Evolutionary conservation across 75 land plant species (phyloP), one percentile per base, ranked within the genome.

Genomic region (Pinus taeda): DNA sequence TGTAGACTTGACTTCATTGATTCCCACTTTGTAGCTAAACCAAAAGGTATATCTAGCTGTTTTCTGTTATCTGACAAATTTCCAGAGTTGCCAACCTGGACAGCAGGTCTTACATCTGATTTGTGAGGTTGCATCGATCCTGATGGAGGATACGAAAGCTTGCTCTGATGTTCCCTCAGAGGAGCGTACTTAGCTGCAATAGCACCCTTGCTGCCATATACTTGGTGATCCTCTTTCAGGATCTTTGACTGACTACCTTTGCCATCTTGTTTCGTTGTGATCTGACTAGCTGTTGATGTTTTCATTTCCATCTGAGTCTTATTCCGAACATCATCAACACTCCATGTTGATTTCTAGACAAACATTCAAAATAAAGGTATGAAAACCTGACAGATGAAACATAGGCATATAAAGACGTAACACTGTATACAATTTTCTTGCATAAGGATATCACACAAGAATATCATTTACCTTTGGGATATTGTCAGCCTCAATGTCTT

Each of bases 1-100:
- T 86, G 92, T 63, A 95, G 84, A 63, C 90, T 85, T 0, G 80
- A 75, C 74, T 95, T 97, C 91, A 93, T 86, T 8, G 88, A 81
- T 64, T 81, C 81, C 99, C 99, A 97, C 59, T 75, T 92, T 57
- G 92, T 76, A 29, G 86, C 74, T 30, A 88, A 56, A 39, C 91
- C 88, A 14, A 83, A 61, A 2, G 79, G 70, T 33, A 37, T 74
- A 12, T 53, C 75, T 4, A 29, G n/a, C 15, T 64, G 6, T 6
- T 72, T 33, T 61, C 55, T 73, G 24, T 76, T 70, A 11, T 79
- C 15, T 26, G 76, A 53, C 15, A 26, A 57, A 29, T 67, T 76
- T 53, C 71, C 77, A 63, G 79, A 66, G 65, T 81, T 76, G 22
- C 66, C 76, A 21, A 73, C 70, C 26, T 85, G 80, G n/a, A 84